Evolutionary conservation across 352 stramenopile genomes (phyloP).

Genomic region (Globisporangium echinulatum): DNA sequence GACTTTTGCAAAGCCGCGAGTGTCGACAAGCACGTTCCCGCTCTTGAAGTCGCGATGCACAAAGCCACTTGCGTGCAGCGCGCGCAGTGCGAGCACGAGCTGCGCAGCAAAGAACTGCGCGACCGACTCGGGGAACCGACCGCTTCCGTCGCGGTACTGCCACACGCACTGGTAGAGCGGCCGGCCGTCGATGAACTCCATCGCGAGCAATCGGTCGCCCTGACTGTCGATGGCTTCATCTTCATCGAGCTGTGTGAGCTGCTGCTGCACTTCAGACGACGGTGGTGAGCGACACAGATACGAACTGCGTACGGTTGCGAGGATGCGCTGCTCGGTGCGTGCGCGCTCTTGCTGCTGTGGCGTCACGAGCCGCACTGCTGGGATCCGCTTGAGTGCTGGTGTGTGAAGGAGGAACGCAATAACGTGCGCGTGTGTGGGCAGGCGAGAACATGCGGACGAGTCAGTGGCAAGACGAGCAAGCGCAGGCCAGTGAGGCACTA

Average conservation of each 20-base stretch:
- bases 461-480: neutral
- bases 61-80: constrained; percentile 43
- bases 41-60: constrained; percentile 82
- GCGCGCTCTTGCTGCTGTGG: constrained; percentile 37
- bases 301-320: constrained; percentile 25
- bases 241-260: constrained; percentile 6
- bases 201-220: constrained; percentile 23
- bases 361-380: constrained; percentile 22
- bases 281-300: constrained; percentile 42
- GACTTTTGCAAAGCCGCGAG: constrained; percentile 35
- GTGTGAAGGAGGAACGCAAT: neutral
- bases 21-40: constrained; percentile 58
- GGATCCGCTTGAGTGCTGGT: constrained; percentile 60
- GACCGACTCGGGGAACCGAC: constrained; percentile 43
- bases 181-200: constrained; percentile 56
- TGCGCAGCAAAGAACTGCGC: constrained; percentile 60
- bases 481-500: neutral
- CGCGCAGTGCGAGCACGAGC: constrained; percentile 51
- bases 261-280: constrained; percentile 5
- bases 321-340: constrained; percentile 35
- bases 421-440: neutral
- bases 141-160: constrained; percentile 24
- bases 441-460: neutral
- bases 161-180: constrained; percentile 70
- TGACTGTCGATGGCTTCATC: constrained; percentile 6